Percentiles rank a stretch among this genome's conserved stretches.
Evolutionary conservation across 2,329 filamentous ascomycete genomes (phyloP).

Genomic region (Xylaria sp.): DNA sequence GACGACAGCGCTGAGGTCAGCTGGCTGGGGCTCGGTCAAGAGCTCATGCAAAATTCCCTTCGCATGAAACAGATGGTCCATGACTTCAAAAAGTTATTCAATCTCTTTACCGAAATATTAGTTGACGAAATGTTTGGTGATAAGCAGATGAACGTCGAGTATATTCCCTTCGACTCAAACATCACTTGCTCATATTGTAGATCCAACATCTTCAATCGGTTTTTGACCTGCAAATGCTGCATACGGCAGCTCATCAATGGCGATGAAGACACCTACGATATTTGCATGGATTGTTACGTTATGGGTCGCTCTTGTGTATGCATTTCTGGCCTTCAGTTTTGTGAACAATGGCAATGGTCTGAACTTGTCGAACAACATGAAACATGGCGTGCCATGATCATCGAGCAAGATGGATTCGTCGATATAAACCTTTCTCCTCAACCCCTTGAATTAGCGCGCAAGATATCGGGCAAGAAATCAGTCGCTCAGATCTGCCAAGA

Average conservation of each 20-base stretch:
- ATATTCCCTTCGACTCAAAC: slow-evolving; percentile 83
- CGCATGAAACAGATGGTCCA: slow-evolving; percentile 72
- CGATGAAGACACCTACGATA: slow-evolving; percentile 85
- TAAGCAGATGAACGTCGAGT: slow-evolving; percentile 74
- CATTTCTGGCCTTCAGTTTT: slow-evolving; percentile 84
- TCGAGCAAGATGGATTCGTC: slow-evolving; percentile 72
- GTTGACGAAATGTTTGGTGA: slow-evolving; percentile 84
- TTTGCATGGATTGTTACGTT: slow-evolving; percentile 98
- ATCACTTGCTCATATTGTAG: slow-evolving; percentile 96
- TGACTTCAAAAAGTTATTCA: slow-evolving; percentile 83
- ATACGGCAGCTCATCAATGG: slow-evolving; percentile 69
- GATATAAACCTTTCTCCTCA: slow-evolving; percentile 70
- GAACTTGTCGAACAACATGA: slow-evolving; percentile 81
- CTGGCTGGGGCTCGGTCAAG: slow-evolving; percentile 55
- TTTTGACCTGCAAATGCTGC: slow-evolving; percentile 89
- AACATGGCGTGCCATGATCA: slow-evolving; percentile 78
- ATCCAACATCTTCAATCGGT: slow-evolving; percentile 96
- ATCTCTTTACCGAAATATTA: slow-evolving; percentile 77
- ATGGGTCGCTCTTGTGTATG: slow-evolving; percentile 95
- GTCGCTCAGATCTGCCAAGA: slow-evolving; percentile 94
- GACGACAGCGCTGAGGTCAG: slow-evolving; percentile 56
- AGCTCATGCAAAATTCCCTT: slow-evolving; percentile 48
- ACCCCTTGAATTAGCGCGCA: slow-evolving; percentile 72
- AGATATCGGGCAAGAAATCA: slow-evolving; percentile 73
- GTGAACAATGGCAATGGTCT: slow-evolving; percentile 89